Evolutionary conservation across 2,329 filamentous ascomycete genomes (phyloP), one percentile per base, ranked within the genome.

Genomic region (Calonectria pauciramosa): DNA sequence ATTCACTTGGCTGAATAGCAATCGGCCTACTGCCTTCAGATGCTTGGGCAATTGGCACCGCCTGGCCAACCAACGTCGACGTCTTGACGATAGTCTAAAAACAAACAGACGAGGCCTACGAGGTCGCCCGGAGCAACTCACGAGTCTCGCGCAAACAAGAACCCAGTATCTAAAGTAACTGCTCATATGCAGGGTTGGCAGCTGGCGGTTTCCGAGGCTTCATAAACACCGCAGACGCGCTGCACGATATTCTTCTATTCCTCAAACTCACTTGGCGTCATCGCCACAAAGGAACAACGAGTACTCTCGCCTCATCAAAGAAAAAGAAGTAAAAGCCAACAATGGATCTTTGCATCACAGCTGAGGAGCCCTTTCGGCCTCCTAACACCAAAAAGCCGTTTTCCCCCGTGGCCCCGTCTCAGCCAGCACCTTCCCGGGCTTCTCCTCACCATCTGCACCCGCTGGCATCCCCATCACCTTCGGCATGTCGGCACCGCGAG

Each of bases 341-440:
- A 36, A 81, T 81, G 80, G 80, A 81, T 51, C 75, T 81, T 32
- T 80, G 79, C 68, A 81, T 81, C 70, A 81, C 80, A 10, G 80
- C 80, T 8, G 54, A 80, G 30, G 79, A 81, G 23, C 80, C 80
- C n/a, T 81, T 81, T 44, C 64, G 75, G 26, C 78, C 78, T 14
- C 73, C 63, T 41, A 75, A 72, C 23, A 32, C 68, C 13, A 80
- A 16, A 9, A 60, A 70, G 13, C 75, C 75, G 54, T 72, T 76
- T 30, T 41, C 64, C 10, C 71, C 78, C 16, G 70, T 80, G 16
- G 47, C 71, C 10, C 32, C 44, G 23, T 52, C 78, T 38, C 44
- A 59, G 47, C 34, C 68, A 2, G 49, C 54, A 7, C 54, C 73
- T n/a, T 56, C 52, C 16, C 44, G 51, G n/a, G 47, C 64, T 20